Percentiles rank a stretch among this genome's conserved stretches.
These are phyloP conservation scores for Halteria grandinella DNA, from an alignment of 73 alveolate genomes.

Conservation along the genomic window DNA sequence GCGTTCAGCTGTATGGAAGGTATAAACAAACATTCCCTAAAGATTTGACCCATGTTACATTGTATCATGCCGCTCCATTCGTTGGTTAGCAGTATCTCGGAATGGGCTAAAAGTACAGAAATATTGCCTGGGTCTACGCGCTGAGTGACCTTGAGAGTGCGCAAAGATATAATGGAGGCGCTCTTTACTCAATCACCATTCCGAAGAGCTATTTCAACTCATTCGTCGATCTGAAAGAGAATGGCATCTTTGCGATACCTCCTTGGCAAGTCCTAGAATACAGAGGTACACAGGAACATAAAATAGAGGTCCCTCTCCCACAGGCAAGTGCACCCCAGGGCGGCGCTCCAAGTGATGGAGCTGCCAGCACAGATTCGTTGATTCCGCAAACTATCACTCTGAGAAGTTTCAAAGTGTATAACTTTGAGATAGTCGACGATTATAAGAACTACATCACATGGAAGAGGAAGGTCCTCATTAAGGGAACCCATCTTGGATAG, in stretches of 20 bases:
- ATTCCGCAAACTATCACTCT: conserved; percentile 1
- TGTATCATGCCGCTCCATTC: conserved; percentile 33
- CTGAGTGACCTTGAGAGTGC: conserved; percentile 3
- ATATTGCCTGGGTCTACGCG: conserved; percentile 36
- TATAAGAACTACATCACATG: conserved; percentile 30
- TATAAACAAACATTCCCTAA: conserved; percentile 2
- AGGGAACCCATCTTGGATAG: neutral
- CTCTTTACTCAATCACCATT: neutral
- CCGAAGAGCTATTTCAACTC: conserved; percentile 10
- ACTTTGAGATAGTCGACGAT: conserved; percentile 30
- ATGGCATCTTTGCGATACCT: conserved; percentile 21
- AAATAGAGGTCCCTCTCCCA: too few species aligned
- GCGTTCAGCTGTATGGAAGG: conserved; percentile 34
- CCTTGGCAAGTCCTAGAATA: conserved; percentile 24
- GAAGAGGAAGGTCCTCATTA: conserved; percentile 39
- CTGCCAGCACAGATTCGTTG: too few species aligned
- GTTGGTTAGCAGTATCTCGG: neutral
- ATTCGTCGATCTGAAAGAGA: conserved; percentile 6
- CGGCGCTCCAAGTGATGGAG: too few species aligned
- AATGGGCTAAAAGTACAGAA: conserved; percentile 5
- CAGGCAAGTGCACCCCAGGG: too few species aligned
- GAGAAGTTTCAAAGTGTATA: neutral
- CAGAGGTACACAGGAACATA: neutral
- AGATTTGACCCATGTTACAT: neutral
- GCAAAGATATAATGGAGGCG: conserved; percentile 23